Evolutionary conservation across 1,284 basidiomycete species (phyloP).

Genomic region (Boletus sp.): DNA sequence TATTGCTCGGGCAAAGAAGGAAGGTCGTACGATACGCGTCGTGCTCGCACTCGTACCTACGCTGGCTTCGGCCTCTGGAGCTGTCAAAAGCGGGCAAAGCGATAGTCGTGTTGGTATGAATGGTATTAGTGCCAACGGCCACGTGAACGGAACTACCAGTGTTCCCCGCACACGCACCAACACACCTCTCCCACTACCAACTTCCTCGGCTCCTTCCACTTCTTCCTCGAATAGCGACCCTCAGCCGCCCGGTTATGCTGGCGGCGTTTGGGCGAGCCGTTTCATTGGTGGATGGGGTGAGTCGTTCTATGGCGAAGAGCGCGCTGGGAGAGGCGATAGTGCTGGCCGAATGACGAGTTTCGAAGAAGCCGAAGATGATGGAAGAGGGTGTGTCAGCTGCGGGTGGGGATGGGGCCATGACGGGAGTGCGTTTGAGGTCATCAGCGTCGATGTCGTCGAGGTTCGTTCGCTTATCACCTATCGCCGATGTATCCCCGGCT

Average conservation of each 20-base stretch:
- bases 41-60: conserved; percentile 43
- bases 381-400: conserved; percentile 58
- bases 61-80: conserved; percentile 32
- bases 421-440: conserved; percentile 69
- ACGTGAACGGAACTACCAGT: conserved; percentile 31
- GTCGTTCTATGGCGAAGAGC: conserved; percentile 32
- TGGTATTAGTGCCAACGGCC: conserved; percentile 23
- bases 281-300: conserved; percentile 53
- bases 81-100: conserved; percentile 22
- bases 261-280: conserved; percentile 46
- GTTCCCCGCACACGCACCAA: conserved; percentile 32
- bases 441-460: conserved; percentile 59
- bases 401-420: conserved; percentile 75
- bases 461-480: conserved; percentile 39
- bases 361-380: conserved; percentile 59
- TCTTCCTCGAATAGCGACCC: conserved; percentile 24
- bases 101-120: conserved; percentile 16
- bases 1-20: conserved; percentile 46
- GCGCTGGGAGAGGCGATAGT: conserved; percentile 24
- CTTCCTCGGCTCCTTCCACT: conserved; percentile 22
- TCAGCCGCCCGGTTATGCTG: conserved; percentile 32
- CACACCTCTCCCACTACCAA: conserved; percentile 28
- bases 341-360: conserved; percentile 28
- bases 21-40: conserved; percentile 55
- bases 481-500: background rate